Conservation (phyloP, 2,329 filamentous ascomycete species). For the Chalaropsis thielavioides region DNA sequence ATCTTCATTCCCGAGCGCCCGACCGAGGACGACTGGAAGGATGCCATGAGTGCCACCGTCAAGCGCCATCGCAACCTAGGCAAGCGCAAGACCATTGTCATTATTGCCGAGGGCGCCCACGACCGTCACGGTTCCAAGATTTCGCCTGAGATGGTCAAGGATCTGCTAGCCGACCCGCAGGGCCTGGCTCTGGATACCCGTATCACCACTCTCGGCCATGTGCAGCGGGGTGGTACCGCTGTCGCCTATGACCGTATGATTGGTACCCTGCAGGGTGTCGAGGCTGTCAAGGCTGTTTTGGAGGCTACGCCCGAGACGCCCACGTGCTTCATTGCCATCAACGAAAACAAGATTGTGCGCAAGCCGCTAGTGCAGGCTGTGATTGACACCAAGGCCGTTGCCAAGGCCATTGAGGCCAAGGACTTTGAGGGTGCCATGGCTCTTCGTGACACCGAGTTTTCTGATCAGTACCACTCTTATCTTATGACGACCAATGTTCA, state of each 20-base stretch:
- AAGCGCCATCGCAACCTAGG: slow-evolving; percentile 68
- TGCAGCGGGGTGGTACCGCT: slow-evolving; percentile 86
- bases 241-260: slow-evolving; percentile 92
- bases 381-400: slow-evolving; percentile 67
- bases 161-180: slow-evolving; percentile 61
- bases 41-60: slow-evolving; percentile 72
- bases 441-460: slow-evolving; percentile 82
- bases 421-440: slow-evolving; percentile 81
- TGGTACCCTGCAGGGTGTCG: slow-evolving; percentile 81
- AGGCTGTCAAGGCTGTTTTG: slow-evolving; percentile 82
- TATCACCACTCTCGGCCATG: slow-evolving; percentile 88
- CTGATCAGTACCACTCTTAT: slow-evolving; percentile 82
- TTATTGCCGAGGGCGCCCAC: slow-evolving; percentile 88
- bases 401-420: slow-evolving; percentile 65
- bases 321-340: slow-evolving; percentile 90
- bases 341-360: slow-evolving; percentile 92
- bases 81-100: slow-evolving; percentile 96
- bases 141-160: slow-evolving; percentile 64
- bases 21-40: slow-evolving; percentile 71
- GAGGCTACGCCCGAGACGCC: slow-evolving; percentile 79
- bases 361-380: slow-evolving; percentile 85
- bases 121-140: slow-evolving; percentile 77
- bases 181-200: slow-evolving; percentile 77
- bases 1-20: slow-evolving; percentile 95
- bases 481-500: slow-evolving; percentile 78